These are phyloP conservation scores for Rhizophagus sp. DNA, from an alignment of 192 early-diverging fungal species.

Conservation along the genomic window DNA sequence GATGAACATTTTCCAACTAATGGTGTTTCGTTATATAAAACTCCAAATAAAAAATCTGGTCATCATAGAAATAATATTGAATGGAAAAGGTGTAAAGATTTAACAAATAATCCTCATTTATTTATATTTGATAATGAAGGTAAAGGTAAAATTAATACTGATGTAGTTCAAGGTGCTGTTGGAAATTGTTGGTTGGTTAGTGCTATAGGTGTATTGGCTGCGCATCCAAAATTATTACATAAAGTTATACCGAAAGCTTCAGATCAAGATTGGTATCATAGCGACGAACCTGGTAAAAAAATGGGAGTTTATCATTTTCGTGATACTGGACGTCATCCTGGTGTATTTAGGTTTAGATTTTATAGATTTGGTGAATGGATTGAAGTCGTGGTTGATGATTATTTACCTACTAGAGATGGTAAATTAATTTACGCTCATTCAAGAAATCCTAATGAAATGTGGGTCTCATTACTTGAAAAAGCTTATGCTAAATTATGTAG, in stretches of 20 bases:
- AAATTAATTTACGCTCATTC: constrained; percentile 47
- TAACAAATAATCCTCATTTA: not conserved
- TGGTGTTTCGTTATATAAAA: constrained; percentile 10
- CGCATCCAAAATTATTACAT: constrained; percentile 26
- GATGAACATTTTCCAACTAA: constrained; percentile 18
- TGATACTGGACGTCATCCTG: constrained; percentile 32
- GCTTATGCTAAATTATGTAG: constrained; percentile 53
- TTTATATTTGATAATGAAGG: not conserved
- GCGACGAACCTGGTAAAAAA: constrained; percentile 24
- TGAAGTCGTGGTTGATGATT: constrained; percentile 56
- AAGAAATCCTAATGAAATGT: constrained; percentile 46
- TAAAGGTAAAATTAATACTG: not conserved
- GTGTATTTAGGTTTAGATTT: constrained; percentile 50
- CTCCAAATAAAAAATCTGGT: not conserved
- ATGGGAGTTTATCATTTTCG: constrained; percentile 21
- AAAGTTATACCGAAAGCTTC: constrained; percentile 28
- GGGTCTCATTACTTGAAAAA: constrained; percentile 52
- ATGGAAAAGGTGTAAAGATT: constrained; percentile 13
- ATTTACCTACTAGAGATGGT: constrained; percentile 39
- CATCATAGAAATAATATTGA: not conserved
- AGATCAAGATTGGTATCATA: constrained; percentile 33
- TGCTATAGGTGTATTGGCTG: constrained; percentile 29
- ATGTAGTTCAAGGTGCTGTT: constrained; percentile 16
- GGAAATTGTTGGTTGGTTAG: constrained; percentile 33
- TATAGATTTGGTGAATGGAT: constrained; percentile 51